phyloP scores from a whole-genome alignment of 2,329 filamentous ascomycete genomes.

The Fusarium incarnatum region DNA sequence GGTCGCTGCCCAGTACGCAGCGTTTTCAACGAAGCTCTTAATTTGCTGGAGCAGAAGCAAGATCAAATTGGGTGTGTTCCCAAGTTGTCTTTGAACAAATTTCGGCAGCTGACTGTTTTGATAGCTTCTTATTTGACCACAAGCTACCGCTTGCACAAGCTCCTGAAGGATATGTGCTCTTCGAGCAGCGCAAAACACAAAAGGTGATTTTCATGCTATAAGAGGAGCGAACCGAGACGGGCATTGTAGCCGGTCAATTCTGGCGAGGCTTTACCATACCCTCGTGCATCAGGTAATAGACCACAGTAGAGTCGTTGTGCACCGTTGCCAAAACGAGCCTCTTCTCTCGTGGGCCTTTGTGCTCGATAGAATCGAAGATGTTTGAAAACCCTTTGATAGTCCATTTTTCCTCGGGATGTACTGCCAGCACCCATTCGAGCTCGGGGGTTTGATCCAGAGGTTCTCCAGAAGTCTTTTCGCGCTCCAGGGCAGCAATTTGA shows the following conservation, averaged over 20 bases:
- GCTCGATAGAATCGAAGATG: constrained; percentile 74
- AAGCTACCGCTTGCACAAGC: constrained; percentile 77
- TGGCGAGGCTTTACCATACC: constrained; percentile 89
- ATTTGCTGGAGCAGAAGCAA: constrained; percentile 74
- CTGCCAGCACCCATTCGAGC: constrained; percentile 81
- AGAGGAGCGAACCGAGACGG: background rate
- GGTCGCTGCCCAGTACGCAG: constrained; percentile 80
- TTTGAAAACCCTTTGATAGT: constrained; percentile 72
- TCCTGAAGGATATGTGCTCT: constrained; percentile 75
- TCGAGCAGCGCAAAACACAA: constrained; percentile 78
- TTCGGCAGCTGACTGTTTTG: constrained; percentile 13
- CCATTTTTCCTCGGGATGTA: constrained; percentile 79
- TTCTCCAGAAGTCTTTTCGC: constrained; percentile 62
- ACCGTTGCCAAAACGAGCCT: constrained; percentile 79
- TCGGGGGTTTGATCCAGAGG: constrained; percentile 64
- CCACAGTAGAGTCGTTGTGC: constrained; percentile 83
- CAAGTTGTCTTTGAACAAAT: background rate
- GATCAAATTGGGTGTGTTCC: constrained; percentile 71
- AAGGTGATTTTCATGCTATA: constrained; percentile 76
- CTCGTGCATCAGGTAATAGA: constrained; percentile 87
- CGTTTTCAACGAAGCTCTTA: constrained; percentile 74
- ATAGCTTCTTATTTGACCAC: constrained; percentile 80
- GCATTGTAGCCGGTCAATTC: constrained; percentile 64
- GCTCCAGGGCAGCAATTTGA: constrained; percentile 77
- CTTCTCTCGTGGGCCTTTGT: constrained; percentile 66